Conservation (phyloP, 1,284 basidiomycete genomes). For the Stygiomarasmius scandens region DNA sequence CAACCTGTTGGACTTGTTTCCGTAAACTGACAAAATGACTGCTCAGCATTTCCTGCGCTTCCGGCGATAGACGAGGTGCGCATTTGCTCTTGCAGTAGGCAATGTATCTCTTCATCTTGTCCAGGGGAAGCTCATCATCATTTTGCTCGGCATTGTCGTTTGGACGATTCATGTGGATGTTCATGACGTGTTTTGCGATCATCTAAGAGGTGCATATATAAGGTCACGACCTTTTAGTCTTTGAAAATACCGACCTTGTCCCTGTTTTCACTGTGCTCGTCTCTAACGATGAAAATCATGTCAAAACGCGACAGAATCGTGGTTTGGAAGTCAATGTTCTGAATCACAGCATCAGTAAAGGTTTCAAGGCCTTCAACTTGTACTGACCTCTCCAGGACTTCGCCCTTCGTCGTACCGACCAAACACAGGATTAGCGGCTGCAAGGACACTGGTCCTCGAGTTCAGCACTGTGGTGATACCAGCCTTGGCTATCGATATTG, state of each 20-base stretch:
- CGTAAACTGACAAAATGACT: conserved; percentile 96
- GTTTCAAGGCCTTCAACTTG: not conserved
- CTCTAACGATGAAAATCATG: conserved; percentile 99
- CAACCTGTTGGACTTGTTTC: conserved; percentile 95
- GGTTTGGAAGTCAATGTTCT: conserved; percentile 99
- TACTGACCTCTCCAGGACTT: conserved; percentile 86
- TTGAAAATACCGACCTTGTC: conserved; percentile 66
- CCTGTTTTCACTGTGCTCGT: conserved; percentile 94
- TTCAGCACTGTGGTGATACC: conserved; percentile 99
- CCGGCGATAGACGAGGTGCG: conserved; percentile 89
- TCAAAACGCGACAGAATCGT: conserved; percentile 99
- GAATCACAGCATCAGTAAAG: conserved; percentile 3
- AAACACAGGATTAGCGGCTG: conserved; percentile 98
- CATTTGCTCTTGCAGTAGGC: conserved; percentile 98
- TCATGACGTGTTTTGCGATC: conserved; percentile 98
- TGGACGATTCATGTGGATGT: conserved; percentile 95
- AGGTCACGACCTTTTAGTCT: not conserved
- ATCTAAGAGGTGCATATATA: conserved; percentile 51
- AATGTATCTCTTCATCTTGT: conserved; percentile 98
- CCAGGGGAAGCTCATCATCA: conserved; percentile 88
- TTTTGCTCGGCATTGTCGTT: conserved; percentile 56
- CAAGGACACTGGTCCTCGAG: conserved; percentile 93
- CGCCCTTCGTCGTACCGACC: conserved; percentile 98
- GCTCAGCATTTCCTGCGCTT: conserved; percentile 95
- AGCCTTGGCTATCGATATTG: conserved; percentile 99